Evolutionary conservation across 2,329 filamentous ascomycete genomes (phyloP), one percentile per base, ranked within the genome.

Genomic region (Pyrenophora tritici-repentis): DNA sequence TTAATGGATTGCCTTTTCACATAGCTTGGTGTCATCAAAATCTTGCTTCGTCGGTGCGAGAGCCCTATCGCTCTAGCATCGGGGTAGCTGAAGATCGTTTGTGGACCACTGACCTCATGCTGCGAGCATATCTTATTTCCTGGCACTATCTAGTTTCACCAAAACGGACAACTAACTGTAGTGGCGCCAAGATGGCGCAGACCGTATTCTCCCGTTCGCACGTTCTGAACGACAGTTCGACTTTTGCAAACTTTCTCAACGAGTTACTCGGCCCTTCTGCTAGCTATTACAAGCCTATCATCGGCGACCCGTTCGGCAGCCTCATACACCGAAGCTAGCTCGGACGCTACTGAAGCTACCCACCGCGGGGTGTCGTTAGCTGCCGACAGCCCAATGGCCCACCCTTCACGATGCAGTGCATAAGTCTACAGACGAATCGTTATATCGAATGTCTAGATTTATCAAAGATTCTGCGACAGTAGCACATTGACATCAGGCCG

Each of bases 341-440:
- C 38, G 43, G 43, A 12, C 44, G 29, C 32, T 31, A 47, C 32
- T 20, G 22, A 49, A 43, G 33, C 39, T 49, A 33, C 35, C 39
- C 29, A 35, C 26, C 50, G 50, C 29, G 45, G 39, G 39, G 16
- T 40, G 22, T 26, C 34, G 22, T 43, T 52, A 52, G 50, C 39
- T 49, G 33, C 44, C 50, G 50, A 39, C 33, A 40, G 14, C 16
- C 39, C 26, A 24, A 49, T 44, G 32, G 47, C 47, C 40, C 33
- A 49, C 33, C 8, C 22, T 24, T 24, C 22, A 24, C 22, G 3
- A 24, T 42, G 29, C 17, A 36, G 16, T 47, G 41, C 47, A 29
- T 12, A 29, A 29, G 6, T 29, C 10, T 29, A 29, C 9, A 12
- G 26, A 29, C 26, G 26, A 29, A 12, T 29, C 26, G 26, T 29